These are phyloP conservation scores for Petrea volubilis DNA, from an alignment of 257 asterid species.

Conservation along the genomic window DNA sequence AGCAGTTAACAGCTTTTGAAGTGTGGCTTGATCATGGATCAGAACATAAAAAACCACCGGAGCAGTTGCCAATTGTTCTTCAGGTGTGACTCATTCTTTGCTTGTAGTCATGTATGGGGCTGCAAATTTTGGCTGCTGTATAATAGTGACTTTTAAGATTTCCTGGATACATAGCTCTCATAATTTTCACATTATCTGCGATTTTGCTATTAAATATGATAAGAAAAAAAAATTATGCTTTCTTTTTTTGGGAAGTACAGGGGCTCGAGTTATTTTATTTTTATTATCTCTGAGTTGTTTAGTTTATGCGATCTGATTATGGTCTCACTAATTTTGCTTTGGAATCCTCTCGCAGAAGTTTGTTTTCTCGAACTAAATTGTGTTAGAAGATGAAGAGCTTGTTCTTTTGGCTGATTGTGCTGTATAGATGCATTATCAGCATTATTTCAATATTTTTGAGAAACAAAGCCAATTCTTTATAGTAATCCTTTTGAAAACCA, in stretches of 20 bases:
- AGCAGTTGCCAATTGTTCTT: constrained; percentile 97
- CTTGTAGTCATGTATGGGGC: constrained; percentile 13
- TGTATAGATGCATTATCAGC: no score
- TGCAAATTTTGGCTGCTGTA: background rate
- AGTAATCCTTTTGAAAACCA: background rate
- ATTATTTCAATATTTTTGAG: no score
- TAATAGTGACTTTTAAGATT: constrained; percentile 4
- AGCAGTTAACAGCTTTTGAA: constrained; percentile 95
- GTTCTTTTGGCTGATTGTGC: no score
- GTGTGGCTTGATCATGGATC: constrained; percentile 99
- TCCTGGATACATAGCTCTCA: constrained; percentile 13
- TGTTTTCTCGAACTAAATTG: background rate
- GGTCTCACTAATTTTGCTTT: background rate
- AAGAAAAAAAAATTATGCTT: background rate
- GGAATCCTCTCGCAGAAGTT: background rate
- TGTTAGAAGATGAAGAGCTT: background rate
- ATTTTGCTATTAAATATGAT: background rate
- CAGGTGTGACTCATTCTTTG: constrained; percentile 57
- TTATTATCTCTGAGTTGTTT: background rate
- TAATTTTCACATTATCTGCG: background rate
- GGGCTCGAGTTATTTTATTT: background rate
- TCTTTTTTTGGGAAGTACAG: background rate
- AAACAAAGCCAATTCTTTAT: background rate
- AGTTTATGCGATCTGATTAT: no score
- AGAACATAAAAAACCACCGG: constrained; percentile 92